Evolutionary conservation across 768 basidiomycete species (phyloP).

Genomic region (Tulasnella sp.): DNA sequence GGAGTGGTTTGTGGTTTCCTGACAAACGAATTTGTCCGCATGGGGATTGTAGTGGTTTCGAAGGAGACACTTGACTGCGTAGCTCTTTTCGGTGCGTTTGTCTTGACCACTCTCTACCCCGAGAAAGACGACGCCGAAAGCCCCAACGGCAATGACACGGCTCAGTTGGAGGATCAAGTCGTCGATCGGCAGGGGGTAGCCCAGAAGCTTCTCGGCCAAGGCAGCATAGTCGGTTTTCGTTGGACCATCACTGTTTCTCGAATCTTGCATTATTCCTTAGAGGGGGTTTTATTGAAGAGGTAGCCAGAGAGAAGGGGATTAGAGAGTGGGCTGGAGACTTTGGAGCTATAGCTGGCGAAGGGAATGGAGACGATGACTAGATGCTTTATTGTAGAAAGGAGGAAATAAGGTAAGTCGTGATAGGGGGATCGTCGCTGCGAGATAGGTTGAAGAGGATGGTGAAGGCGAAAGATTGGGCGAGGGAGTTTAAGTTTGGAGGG

Average conservation of each 20-base stretch:
- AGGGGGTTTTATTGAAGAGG: background rate
- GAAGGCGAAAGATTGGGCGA: background rate
- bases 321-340: background rate
- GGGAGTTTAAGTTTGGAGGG: background rate
- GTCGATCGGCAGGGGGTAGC: background rate
- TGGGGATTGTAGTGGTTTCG: background rate
- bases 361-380: background rate
- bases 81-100: background rate
- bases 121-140: constrained; percentile 23
- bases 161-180: background rate
- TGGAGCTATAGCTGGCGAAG: background rate
- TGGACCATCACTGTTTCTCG: background rate
- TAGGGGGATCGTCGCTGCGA: background rate
- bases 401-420: background rate
- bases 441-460: background rate
- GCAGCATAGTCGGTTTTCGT: background rate
- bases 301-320: background rate
- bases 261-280: background rate
- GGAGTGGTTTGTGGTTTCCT: constrained; percentile 10
- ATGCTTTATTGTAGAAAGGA: background rate
- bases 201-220: background rate
- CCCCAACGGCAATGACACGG: constrained; percentile 8
- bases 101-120: background rate
- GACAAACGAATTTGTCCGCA: constrained; percentile 1
- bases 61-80: constrained; percentile 23